Conservation (phyloP, 163 green algal genomes). For the Chlorella variabilis region DNA sequence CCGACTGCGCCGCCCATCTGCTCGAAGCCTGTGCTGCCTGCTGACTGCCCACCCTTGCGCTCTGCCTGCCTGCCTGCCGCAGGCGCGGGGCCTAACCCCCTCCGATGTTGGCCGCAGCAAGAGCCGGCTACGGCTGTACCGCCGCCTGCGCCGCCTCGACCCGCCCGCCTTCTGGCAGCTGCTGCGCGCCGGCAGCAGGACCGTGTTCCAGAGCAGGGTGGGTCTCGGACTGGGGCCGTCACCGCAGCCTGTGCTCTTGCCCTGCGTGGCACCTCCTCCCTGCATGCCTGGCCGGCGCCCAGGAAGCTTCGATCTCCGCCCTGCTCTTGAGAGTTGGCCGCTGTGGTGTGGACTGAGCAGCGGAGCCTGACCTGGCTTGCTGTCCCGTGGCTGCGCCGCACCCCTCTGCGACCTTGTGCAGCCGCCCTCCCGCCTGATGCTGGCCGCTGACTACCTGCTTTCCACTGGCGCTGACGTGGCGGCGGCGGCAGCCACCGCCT, state of each 20-base stretch:
- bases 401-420: background rate
- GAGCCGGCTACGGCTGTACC: conserved; percentile 27
- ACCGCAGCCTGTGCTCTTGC: background rate
- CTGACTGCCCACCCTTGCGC: too few species aligned
- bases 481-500: background rate
- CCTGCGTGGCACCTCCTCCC: background rate
- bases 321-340: too few species aligned
- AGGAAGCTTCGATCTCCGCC: too few species aligned
- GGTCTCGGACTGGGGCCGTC: background rate
- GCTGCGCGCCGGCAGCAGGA: conserved; percentile 3
- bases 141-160: conserved; percentile 24
- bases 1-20: too few species aligned
- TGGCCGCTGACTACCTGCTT: conserved; percentile 12
- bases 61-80: background rate
- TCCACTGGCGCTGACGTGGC: background rate
- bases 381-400: too few species aligned
- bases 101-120: conserved; percentile 1
- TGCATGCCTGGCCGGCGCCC: background rate
- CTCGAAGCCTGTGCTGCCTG: too few species aligned
- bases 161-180: conserved; percentile 13
- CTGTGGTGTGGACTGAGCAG: too few species aligned
- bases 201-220: conserved; percentile 4
- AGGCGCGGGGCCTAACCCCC: conserved; percentile 7
- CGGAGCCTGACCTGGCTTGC: too few species aligned
- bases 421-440: conserved; percentile 10